Conservation (phyloP, 1,284 basidiomycete genomes). For the Vanrija sp. region DNA sequence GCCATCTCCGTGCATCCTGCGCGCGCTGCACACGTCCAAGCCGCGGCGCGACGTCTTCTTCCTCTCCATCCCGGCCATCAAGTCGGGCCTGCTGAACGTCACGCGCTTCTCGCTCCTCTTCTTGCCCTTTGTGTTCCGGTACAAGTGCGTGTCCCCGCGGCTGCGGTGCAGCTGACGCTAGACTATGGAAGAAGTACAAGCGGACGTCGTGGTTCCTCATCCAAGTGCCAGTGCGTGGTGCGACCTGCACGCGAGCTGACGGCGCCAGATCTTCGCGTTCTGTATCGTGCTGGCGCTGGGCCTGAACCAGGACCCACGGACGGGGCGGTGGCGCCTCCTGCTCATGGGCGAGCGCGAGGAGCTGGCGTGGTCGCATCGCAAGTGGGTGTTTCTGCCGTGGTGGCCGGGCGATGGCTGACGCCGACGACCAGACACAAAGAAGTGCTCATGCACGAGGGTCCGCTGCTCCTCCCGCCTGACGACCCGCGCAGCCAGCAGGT, state of each 20-base stretch:
- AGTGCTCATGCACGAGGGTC: constrained; percentile 48
- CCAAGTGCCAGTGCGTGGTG: constrained; percentile 48
- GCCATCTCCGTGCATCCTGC: background rate
- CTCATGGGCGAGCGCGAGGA: constrained; percentile 55
- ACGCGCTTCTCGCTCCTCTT: constrained; percentile 50
- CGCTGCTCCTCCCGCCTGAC: constrained; percentile 44
- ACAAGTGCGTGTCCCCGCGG: constrained; percentile 37
- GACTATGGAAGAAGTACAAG: constrained; percentile 49
- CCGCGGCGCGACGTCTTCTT: constrained; percentile 51
- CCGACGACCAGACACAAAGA: constrained; percentile 46
- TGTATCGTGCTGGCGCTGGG: constrained; percentile 54
- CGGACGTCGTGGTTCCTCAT: constrained; percentile 47
- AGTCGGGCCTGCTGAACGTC: constrained; percentile 47
- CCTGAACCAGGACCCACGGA: constrained; percentile 52
- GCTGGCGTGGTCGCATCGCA: constrained; percentile 52
- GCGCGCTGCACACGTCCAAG: constrained; percentile 41
- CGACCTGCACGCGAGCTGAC: background rate
- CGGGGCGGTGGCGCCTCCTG: constrained; percentile 53
- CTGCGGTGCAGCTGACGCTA: constrained; percentile 15
- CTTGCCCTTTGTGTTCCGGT: constrained; percentile 53
- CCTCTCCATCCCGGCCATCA: constrained; percentile 51
- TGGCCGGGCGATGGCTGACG: background rate
- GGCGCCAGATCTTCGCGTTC: constrained; percentile 49
- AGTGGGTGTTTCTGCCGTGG: constrained; percentile 33
- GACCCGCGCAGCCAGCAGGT: constrained; percentile 48